Base-by-base conservation (phyloP, 2,329 filamentous ascomycete genomes). In the Diaporthe velutina region DNA sequence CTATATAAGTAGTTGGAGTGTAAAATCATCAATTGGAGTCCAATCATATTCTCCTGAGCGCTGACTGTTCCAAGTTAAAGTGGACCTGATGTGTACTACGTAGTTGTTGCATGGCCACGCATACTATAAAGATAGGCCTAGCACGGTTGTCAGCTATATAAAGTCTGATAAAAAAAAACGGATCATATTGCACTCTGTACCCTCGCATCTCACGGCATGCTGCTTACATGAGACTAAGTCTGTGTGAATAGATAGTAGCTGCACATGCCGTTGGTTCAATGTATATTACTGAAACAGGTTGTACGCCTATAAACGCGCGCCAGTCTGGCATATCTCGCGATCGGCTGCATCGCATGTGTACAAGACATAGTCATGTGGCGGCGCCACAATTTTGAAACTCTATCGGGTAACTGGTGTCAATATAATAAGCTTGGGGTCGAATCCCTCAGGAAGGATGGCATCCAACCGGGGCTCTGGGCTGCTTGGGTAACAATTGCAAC, bases 401-500 rank as follows among this genome's bases (percentile, higher is more conserved):
- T 19, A 52, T 67, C 42, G 42, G 45, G 61, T 9, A 28, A 67
- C 64, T 30, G 42, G 64, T 50, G 64, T 52, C 58, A 64, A 30
- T 40, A 45, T 33, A 45, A 45, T 33, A 48, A 38, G 30, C 33
- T 67, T 35, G 61, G 22, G 30, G 30, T 52, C 15, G 30, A 52
- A 52, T n/a, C 45, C 61, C 25, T 48, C 33, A 19, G 45, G n/a
- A 67, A 38, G 8, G 15, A 28, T 68, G 64, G 64, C 48, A 45
- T 38, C 64, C 64, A 50, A 60, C 45, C 64, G 64, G 48, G 45
- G 40, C 45, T 67, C 45, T 67, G 64, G 64, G 45, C 33, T 40
- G 48, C 64, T 50, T 40, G 64, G 64, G 64, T 68, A 54, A 30
- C 64, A 68, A 68, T 9, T 68, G 64, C 64, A 68, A 68, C 64